Percentiles rank a stretch among this genome's conserved stretches.
Conservation (phyloP, 2,329 filamentous ascomycete genomes). For the Xylariomycetidae sp. region DNA sequence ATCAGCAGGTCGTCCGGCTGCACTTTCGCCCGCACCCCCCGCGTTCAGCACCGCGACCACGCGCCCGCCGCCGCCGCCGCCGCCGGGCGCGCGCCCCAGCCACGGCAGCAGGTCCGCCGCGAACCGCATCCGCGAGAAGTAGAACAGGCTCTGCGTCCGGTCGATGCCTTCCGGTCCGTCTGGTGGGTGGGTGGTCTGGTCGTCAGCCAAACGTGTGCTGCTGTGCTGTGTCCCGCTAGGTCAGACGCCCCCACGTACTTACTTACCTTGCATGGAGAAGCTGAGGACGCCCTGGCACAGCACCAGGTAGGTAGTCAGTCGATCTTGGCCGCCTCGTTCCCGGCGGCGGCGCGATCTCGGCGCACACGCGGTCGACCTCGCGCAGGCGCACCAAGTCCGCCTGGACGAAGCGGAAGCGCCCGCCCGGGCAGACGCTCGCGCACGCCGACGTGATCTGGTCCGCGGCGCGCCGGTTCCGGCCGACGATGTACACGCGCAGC, state of each 20-base stretch:
- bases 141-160: slow-evolving; percentile 21
- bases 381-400: slow-evolving; percentile 25
- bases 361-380: slow-evolving; percentile 28
- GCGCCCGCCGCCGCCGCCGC: slow-evolving; percentile 2
- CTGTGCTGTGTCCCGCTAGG: no score
- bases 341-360: slow-evolving; percentile 17
- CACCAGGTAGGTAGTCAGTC: slow-evolving; percentile 26
- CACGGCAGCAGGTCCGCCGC: slow-evolving; percentile 21
- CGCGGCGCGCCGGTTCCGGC: slow-evolving; percentile 15
- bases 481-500: slow-evolving; percentile 28
- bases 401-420: slow-evolving; percentile 28
- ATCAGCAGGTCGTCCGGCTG: slow-evolving; percentile 5
- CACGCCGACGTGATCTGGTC: slow-evolving; percentile 23
- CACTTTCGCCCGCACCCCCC: slow-evolving; percentile 1
- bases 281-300: no score
- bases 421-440: slow-evolving; percentile 21
- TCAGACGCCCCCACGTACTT: no score
- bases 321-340: slow-evolving; percentile 16
- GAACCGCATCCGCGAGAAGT: slow-evolving; percentile 27
- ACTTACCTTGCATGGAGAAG: no score
- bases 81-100: slow-evolving; percentile 10
- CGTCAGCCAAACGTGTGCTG: no score
- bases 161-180: slow-evolving; percentile 27
- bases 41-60: slow-evolving; percentile 20
- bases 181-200: no score